Conservation (phyloP, 257 asterid species). For the Echites panduratus region DNA sequence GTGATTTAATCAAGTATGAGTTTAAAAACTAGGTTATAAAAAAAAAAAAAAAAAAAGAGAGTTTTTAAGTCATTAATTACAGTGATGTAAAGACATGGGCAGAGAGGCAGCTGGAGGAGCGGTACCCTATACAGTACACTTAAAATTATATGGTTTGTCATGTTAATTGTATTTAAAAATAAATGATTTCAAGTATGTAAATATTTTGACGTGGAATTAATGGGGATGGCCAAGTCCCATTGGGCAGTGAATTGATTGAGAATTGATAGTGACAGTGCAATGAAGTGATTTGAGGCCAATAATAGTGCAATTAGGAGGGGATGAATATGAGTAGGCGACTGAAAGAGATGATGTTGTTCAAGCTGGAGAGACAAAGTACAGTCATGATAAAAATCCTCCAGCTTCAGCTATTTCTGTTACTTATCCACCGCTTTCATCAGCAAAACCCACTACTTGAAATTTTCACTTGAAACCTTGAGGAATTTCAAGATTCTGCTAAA, state of each 20-base stretch:
- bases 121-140: no score
- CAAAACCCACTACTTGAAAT: conserved; percentile 9
- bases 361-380: not conserved
- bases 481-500: not conserved
- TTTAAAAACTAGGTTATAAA: no score
- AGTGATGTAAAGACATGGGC: no score
- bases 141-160: no score
- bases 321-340: not conserved
- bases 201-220: no score
- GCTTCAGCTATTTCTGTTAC: not conserved
- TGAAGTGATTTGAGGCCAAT: not conserved
- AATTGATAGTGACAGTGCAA: not conserved
- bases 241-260: not conserved
- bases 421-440: not conserved
- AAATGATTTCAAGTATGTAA: no score
- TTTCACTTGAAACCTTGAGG: conserved; percentile 7
- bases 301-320: not conserved
- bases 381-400: not conserved
- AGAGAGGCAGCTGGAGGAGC: no score
- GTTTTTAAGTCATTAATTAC: no score
- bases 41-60: no score
- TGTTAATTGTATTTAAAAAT: no score
- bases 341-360: not conserved
- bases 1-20: no score
- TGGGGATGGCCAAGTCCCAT: no score